Evolutionary conservation across 176 grass and related monocot species (phyloP).

Genomic region (Typha latifolia): DNA sequence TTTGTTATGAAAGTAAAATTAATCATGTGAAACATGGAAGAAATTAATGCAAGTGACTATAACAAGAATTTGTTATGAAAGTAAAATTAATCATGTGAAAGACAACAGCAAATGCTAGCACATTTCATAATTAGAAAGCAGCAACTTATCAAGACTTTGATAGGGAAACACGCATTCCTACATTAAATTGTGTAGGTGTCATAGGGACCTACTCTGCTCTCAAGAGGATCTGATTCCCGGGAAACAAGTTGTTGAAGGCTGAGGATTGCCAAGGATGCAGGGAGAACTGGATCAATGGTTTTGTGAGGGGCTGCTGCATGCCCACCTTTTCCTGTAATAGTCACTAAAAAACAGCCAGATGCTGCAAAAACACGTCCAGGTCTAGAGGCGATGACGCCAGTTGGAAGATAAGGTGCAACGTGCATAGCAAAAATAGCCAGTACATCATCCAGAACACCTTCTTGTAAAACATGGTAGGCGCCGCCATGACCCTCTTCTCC

Average conservation of each 20-base stretch:
- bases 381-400: constrained; percentile 33
- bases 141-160: too few relatives aligned
- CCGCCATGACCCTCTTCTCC: constrained; percentile 59
- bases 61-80: too few relatives aligned
- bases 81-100: too few relatives aligned
- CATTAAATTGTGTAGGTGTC: neutral
- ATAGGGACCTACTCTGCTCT: constrained; percentile 36
- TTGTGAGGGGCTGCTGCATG: constrained; percentile 43
- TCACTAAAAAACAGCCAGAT: constrained; percentile 40
- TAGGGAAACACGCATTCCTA: too few relatives aligned
- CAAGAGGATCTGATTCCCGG: constrained; percentile 48
- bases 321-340: constrained; percentile 58
- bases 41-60: too few relatives aligned
- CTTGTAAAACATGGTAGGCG: constrained; percentile 50
- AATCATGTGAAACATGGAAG: too few relatives aligned
- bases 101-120: too few relatives aligned
- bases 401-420: constrained; percentile 12
- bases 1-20: too few relatives aligned
- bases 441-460: constrained; percentile 40
- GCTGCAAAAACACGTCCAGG: constrained; percentile 55
- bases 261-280: constrained; percentile 34
- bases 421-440: constrained; percentile 54
- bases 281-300: constrained; percentile 42
- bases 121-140: too few relatives aligned
- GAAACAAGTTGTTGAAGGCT: constrained; percentile 60